These are phyloP conservation scores for Sporisorium reilianum DNA, from an alignment of 1,284 basidiomycete genomes.

Conservation along the genomic window DNA sequence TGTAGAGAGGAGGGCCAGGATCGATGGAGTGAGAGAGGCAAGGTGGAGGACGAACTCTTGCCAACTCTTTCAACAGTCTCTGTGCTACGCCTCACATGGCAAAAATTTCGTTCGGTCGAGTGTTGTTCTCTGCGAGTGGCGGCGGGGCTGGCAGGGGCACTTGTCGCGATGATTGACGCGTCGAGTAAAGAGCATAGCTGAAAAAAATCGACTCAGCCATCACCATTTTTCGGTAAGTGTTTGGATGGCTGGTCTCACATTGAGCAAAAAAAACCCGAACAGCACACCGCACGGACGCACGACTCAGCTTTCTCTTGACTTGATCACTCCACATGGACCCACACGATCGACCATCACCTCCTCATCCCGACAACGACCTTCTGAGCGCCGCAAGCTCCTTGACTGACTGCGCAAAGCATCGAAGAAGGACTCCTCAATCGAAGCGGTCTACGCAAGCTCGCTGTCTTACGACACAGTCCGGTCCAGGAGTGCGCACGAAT, in stretches of 20 bases:
- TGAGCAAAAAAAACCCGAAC: neutral
- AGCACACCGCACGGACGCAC: conserved; percentile 11
- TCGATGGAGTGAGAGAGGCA: neutral
- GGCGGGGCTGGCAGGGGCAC: conserved; percentile 21
- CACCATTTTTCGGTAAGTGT: neutral
- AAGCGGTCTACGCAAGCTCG: neutral
- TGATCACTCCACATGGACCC: conserved; percentile 14
- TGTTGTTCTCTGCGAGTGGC: conserved; percentile 29
- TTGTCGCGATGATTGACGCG: conserved; percentile 42
- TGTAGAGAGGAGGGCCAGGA: neutral
- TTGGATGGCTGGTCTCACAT: neutral
- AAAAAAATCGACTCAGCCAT: conserved; percentile 28
- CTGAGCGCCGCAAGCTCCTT: neutral
- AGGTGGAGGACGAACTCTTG: conserved; percentile 7
- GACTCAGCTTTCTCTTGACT: conserved; percentile 9
- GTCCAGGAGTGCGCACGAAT: neutral
- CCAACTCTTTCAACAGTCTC: neutral
- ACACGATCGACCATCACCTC: neutral
- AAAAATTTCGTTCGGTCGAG: conserved; percentile 13
- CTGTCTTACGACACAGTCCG: neutral
- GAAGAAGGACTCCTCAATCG: neutral
- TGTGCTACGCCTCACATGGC: neutral
- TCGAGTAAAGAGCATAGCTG: conserved; percentile 24
- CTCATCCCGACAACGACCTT: neutral
- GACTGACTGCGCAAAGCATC: neutral